Evolutionary conservation across 1,284 basidiomycete species (phyloP).

Genomic region (Schizophyllum commune): DNA sequence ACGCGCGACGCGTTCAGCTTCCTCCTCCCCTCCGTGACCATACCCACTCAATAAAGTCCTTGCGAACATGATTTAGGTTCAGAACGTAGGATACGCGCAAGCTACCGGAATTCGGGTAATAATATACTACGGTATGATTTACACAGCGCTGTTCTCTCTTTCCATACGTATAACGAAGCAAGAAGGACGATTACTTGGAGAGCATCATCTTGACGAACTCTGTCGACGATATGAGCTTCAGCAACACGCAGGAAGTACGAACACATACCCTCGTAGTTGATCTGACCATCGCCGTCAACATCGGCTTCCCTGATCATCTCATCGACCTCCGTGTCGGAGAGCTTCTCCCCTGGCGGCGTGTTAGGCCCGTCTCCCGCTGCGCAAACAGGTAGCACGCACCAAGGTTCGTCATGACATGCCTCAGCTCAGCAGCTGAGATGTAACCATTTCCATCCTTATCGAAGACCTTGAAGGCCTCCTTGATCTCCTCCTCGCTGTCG

Average conservation of each 20-base stretch:
- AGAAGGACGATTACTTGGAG: slow-evolving; percentile 21
- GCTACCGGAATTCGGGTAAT: background rate
- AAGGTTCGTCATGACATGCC: slow-evolving; percentile 89
- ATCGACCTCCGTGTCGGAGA: slow-evolving; percentile 89
- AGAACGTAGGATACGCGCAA: too few relatives aligned
- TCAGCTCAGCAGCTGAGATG: slow-evolving; percentile 76
- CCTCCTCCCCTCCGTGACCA: too few relatives aligned
- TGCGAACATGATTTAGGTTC: too few relatives aligned
- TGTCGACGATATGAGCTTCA: too few relatives aligned
- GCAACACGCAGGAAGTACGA: background rate
- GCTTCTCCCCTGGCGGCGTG: slow-evolving; percentile 60
- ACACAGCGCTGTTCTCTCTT: background rate
- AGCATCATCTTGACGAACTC: slow-evolving; percentile 27
- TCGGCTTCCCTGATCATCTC: slow-evolving; percentile 99
- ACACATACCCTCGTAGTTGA: slow-evolving; percentile 48
- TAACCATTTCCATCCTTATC: slow-evolving; percentile 27
- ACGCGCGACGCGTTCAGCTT: too few relatives aligned
- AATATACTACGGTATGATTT: background rate
- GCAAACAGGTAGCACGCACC: slow-evolving; percentile 17
- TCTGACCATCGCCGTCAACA: slow-evolving; percentile 74
- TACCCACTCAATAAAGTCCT: too few relatives aligned
- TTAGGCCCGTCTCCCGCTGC: background rate
- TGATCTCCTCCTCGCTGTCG: slow-evolving; percentile 17
- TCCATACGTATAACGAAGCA: background rate
- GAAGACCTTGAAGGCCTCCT: slow-evolving; percentile 16